Evolutionary conservation across 2,329 filamentous ascomycete genomes (phyloP).

Genomic region (Epichloe sibirici): DNA sequence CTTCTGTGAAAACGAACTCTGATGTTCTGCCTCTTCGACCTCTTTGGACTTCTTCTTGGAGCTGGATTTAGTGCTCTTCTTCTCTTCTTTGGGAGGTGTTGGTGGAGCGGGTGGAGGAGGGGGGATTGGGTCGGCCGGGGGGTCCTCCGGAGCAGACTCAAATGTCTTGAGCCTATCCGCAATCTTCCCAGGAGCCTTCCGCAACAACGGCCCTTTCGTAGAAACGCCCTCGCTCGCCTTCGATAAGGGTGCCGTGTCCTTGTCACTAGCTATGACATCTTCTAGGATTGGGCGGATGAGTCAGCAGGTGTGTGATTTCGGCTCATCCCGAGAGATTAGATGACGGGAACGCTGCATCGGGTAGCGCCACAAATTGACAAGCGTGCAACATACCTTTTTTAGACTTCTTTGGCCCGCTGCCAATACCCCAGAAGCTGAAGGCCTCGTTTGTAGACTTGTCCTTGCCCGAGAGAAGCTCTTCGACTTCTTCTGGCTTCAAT

Average conservation of each 20-base stretch:
- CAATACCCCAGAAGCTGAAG: slow-evolving; percentile 46
- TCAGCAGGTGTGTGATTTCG: slow-evolving; percentile 36
- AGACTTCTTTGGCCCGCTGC: slow-evolving; percentile 28
- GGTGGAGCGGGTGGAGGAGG: slow-evolving; percentile 28
- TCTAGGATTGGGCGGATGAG: slow-evolving; percentile 33
- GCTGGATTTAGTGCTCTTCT: slow-evolving; percentile 24
- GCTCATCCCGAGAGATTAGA: slow-evolving; percentile 17
- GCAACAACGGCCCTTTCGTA: slow-evolving; percentile 28
- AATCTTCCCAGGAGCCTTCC: slow-evolving; percentile 40
- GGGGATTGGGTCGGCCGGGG: slow-evolving; percentile 23
- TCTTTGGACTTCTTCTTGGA: slow-evolving; percentile 29
- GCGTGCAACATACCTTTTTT: slow-evolving; percentile 24
- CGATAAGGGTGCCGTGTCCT: slow-evolving; percentile 29
- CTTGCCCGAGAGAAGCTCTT: slow-evolving; percentile 26
- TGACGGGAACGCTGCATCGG: slow-evolving; percentile 5
- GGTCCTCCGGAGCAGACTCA: slow-evolving; percentile 29
- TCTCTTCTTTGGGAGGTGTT: slow-evolving; percentile 11
- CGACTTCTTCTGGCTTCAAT: slow-evolving; percentile 29
- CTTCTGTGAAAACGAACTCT: slow-evolving; percentile 22
- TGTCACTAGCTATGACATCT: slow-evolving; percentile 24
- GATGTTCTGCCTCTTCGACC: slow-evolving; percentile 19
- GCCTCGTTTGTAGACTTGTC: slow-evolving; percentile 25
- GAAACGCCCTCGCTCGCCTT: slow-evolving; percentile 22
- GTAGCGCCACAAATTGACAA: slow-evolving; percentile 8
- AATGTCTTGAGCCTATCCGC: slow-evolving; percentile 46